Evolutionary conservation across 495 filamentous ascomycete species (phyloP).

Genomic region (Penicillium turbatum): DNA sequence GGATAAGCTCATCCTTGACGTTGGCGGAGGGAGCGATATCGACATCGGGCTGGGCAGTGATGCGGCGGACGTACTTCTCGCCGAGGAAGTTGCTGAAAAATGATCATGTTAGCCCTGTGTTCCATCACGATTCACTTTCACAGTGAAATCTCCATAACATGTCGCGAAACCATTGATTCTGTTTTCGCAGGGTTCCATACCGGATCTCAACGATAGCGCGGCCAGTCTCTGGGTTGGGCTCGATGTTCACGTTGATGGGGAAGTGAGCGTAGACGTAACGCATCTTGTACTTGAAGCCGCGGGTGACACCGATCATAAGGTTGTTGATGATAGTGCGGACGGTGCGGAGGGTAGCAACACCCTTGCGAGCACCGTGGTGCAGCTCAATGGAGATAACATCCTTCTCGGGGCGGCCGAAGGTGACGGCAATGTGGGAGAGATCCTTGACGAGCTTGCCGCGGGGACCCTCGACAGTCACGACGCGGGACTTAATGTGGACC

Average conservation of each 20-base stretch:
- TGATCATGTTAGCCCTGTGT: conserved; percentile 2
- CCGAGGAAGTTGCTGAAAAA: conserved; percentile 90
- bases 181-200: conserved; percentile 52
- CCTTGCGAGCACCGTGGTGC: conserved; percentile 96
- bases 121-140: background rate
- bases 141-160: background rate
- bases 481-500: conserved; percentile 89
- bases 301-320: conserved; percentile 95
- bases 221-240: conserved; percentile 91
- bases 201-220: conserved; percentile 91
- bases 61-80: conserved; percentile 96
- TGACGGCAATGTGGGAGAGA: conserved; percentile 91
- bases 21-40: conserved; percentile 82
- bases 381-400: conserved; percentile 89
- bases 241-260: conserved; percentile 99
- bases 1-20: conserved; percentile 93
- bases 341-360: conserved; percentile 93
- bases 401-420: conserved; percentile 79
- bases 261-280: conserved; percentile 99
- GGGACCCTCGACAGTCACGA: conserved; percentile 94
- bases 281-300: conserved; percentile 99
- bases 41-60: conserved; percentile 85
- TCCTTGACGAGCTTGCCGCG: conserved; percentile 95
- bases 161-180: background rate
- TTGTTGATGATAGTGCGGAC: conserved; percentile 97